Base-by-base conservation (phyloP, 768 basidiomycete species). In the Lentinula edodes region DNA sequence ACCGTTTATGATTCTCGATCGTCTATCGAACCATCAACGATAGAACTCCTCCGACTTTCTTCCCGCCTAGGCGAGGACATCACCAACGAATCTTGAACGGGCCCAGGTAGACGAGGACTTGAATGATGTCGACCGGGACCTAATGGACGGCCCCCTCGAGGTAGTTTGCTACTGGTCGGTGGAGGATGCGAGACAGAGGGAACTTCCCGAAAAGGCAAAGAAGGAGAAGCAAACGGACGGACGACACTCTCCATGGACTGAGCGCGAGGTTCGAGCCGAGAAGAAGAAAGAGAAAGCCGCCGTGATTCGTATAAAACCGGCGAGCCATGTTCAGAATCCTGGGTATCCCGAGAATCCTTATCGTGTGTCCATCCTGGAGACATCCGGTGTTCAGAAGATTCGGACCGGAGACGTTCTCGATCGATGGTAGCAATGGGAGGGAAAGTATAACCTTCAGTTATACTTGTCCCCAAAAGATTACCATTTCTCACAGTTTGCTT, bases 251-350 rank as follows among this genome's bases (percentile, higher is more conserved):
- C 69, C 36, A 67, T 64, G 3, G 67, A 64, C 58, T 72, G 73
- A 35, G 70, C 54, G 20, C 74, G 73, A 28, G 80, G 75, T 41
- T 87, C 85, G 57, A 82, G 68, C 43, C 85, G 79, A 41, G 73
- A 74, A 12, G 80, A 78, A 20, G 82, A 79, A 43, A 81, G 70
- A 0, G 84, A 83, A 32, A 79, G 72, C 15, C 83, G 76, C 51
- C 82, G 71, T 16, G 80, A 68, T 57, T 86, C 82, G 18, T 80
- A 78, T 6, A 84, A 78, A 16, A 77, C 80, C 2, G 80, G 80
- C 15, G 84, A 82, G 41, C 74, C 76, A 46, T 71, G 70, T 53
- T 81, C 79, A 41, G 72, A 69, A 36, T 76, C 77, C 6, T 73
- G 67, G 56, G 68, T 67, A 56, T 76, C 77, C 38, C 65, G 66